Base-by-base conservation (phyloP, 2,329 filamentous ascomycete genomes). In the Trichoderma koningiopsis region DNA sequence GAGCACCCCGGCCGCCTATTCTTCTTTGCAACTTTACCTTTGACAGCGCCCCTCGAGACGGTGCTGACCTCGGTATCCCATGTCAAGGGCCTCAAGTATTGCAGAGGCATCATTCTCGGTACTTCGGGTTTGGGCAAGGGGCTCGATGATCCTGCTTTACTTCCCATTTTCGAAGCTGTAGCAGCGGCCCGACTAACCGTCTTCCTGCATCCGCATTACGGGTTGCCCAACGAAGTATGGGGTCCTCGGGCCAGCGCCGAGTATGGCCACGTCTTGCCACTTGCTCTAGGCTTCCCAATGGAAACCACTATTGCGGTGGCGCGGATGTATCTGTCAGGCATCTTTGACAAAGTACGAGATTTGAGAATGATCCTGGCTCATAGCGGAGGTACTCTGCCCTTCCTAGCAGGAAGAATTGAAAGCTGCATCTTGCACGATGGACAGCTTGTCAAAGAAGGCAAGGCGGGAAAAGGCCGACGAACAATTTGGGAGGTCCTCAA, bases 191-290 rank as follows among this genome's bases (percentile, higher is more conserved):
- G 83, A 8, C 83, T 93, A 40, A 83, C 92, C 29, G 83, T 97
- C 60, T 97, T 97, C 81, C 79, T 97, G 63, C 94, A 97, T 79
- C 94, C 94, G 33, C 94, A 97, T 80, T 97, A 97, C 77, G 94
- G 94, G 1, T 86, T 97, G 2, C 94, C 93, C 0, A 87, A 87
- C 70, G 87, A 89, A 10, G 92, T 96, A 4, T 97, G 92, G 81
- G 94, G 94, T 0, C 87, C 92, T 0, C 84, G 91, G 8, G 88
- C 87, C 0, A 82, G 79, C 52, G 83, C 82, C 27, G 89, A 91
- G 70, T 97, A 96, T 76, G 94, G 94, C 0, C 94, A 97, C 77
- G 93, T 97, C 0, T 84, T 97, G 2, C 92, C 94, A 0, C 83
- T 97, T 0, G 92, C 93, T 0, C 82, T 97, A 4, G 94, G 94